Evolutionary conservation across 805 yeast genomes (phyloP), one percentile per base, ranked within the genome.

Genomic region (Wickerhamiella cacticola): DNA sequence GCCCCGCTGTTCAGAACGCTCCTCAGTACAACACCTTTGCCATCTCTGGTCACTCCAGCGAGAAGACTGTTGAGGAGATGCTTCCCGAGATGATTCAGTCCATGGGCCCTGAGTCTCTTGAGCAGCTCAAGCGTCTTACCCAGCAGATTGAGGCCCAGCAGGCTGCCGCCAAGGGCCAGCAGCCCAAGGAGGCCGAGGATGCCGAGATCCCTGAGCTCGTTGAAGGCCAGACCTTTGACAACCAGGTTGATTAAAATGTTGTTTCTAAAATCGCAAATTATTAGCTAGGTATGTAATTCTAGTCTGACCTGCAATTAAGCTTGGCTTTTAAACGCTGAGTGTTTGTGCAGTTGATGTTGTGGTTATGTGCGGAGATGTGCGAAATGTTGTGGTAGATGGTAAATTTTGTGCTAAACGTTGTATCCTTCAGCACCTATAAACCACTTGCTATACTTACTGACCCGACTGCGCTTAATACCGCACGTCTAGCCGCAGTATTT

Each of bases 1-100:
- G 92, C 69, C 96, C 92, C 58, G 94, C 92, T 71, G 92, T 88
- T 56, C 96, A 89, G 74, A 84, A 84, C 59, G 86, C 96, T 61
- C 79, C 84, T 61, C 81, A 80, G 62, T 74, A 81, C 75, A 88
- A 89, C 79, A 82, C 95, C 56, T 84, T 81, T 68, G 94, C 94
- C 60, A 81, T 92, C 76, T 82, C 86, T 68, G 98, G 98, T 68
- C 79, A 80, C 69, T 84, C 95, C 56, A 92, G 85, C 70, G 92
- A 86, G 72, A 88, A 86, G 80, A 76, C 79, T 58, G 78, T 89
- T 64, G 80, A 92, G 58, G 95, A 88, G 63, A 78, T 92, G 72
- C 77, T 89, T 60, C 97, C 97, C 63, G 82, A 79, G 69, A 86
- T 89, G 70, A 78, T 89, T 66, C 88, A 95, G 61, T 96, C 88